A percentile compares a stretch with the other conserved stretches of the same genome.
These are phyloP conservation scores for Tylopilus sp. DNA, from an alignment of 768 basidiomycete genomes.

Conservation along the genomic window DNA sequence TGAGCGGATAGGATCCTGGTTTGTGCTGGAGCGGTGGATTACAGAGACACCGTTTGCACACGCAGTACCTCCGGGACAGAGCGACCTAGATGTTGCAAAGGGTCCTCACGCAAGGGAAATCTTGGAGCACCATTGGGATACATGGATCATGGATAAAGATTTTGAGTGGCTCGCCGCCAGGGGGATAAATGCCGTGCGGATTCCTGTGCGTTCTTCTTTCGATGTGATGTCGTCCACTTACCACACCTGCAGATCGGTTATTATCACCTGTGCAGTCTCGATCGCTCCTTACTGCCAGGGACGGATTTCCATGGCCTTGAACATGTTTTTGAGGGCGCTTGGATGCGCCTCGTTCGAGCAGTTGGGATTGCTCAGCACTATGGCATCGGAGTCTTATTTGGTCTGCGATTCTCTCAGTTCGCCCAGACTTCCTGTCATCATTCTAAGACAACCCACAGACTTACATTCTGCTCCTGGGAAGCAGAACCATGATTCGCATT, in stretches of 20 bases:
- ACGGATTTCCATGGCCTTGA: conserved; percentile 62
- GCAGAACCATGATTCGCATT: conserved; percentile 67
- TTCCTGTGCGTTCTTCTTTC: conserved; percentile 50
- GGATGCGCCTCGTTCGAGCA: conserved; percentile 57
- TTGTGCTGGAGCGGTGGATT: conserved; percentile 79
- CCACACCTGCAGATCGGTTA: conserved; percentile 55
- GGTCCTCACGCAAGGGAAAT: conserved; percentile 44
- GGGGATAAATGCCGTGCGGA: conserved; percentile 59
- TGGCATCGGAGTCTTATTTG: conserved; percentile 73
- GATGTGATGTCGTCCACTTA: background rate
- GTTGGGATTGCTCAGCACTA: conserved; percentile 53
- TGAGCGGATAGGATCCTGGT: conserved; percentile 59
- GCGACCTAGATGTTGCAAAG: conserved; percentile 66
- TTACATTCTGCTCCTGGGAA: conserved; percentile 74
- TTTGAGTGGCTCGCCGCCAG: conserved; percentile 50
- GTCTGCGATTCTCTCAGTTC: conserved; percentile 33
- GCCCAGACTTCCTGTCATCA: conserved; percentile 4
- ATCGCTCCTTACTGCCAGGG: conserved; percentile 52
- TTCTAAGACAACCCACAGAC: conserved; percentile 41
- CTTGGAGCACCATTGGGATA: conserved; percentile 47
- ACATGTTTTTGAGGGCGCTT: conserved; percentile 59
- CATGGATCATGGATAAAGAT: conserved; percentile 52
- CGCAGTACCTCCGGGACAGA: conserved; percentile 54
- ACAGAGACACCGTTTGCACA: conserved; percentile 51
- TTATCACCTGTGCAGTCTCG: conserved; percentile 63